Evolutionary conservation across 75 land plant genomes (phyloP), one percentile per base, ranked within the genome.

Genomic region (Sequoia sempervirens): DNA sequence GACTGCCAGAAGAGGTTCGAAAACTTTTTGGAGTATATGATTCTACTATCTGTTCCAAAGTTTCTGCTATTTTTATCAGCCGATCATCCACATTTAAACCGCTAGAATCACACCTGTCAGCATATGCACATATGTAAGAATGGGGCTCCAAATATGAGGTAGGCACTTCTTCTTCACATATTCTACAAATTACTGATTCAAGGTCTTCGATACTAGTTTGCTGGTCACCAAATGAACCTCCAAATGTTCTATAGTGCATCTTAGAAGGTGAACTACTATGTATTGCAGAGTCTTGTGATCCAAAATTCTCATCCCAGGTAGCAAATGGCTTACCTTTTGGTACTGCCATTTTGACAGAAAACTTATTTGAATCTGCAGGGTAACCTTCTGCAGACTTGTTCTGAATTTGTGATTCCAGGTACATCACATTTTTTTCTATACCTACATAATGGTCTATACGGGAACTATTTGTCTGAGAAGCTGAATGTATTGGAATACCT

Each of bases 101-200:
- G 66, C 88, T 90, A 34, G 81, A 46, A 76, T 89, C 91, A 82
- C 91, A 89, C 76, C 89, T 86, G 82, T 92, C 91, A 79, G 94
- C 94, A 91, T 79, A 87, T 36, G 94, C 94, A 85, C 94, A 93
- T 84, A 93, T 86, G 69, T 89, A 90, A 28, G 93, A 89, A 87
- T 93, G 94, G 12, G 87, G 85, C 76, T 93, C 93, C 81, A 91
- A 82, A 82, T 85, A 85, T 75, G 69, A 75, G 58, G 91, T 79
- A 66, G 94, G 91, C 81, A 93, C 89, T 46, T 56, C 17, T 80
- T 91, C 88, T 85, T 93, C 94, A 81, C 92, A 93, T 85, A 93
- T 93, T 84, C 94, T 84, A 80, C 94, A 93, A 5, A 92, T 88
- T 69, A 92, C 91, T 34, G 73, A 82, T 78, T 88, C 86, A 83